Evolutionary conservation across 1,139 yeast genomes (phyloP).

Genomic region (Hyphopichia buzzinii): DNA sequence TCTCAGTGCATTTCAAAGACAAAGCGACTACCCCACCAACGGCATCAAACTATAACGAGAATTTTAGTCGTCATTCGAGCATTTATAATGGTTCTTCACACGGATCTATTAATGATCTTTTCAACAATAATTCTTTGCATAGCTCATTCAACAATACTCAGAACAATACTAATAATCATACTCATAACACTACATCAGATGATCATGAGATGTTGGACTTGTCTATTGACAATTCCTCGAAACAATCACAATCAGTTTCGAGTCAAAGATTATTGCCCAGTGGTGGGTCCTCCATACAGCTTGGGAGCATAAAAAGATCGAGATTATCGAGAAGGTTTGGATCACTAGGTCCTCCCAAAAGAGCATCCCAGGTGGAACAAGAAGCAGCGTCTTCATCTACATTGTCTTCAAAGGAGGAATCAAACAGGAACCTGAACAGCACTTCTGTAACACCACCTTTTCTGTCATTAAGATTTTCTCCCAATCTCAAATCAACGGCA

Average conservation of each 20-base stretch:
- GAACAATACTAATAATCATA: constrained; percentile 10
- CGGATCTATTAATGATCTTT: constrained; percentile 3
- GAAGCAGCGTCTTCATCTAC: not conserved
- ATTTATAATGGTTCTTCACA: constrained; percentile 4
- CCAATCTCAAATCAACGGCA: constrained; percentile 9
- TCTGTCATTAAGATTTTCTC: constrained; percentile 14
- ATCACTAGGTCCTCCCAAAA: constrained; percentile 41
- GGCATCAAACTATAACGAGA: constrained; percentile 2
- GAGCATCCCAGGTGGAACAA: constrained; percentile 24
- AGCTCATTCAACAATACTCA: constrained; percentile 12
- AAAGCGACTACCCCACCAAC: not conserved
- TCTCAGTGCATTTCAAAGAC: constrained; percentile 34
- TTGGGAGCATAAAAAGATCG: constrained; percentile 18
- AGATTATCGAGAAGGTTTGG: constrained; percentile 36
- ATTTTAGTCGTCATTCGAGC: constrained; percentile 4
- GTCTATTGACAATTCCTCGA: constrained; percentile 1
- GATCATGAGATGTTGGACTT: constrained; percentile 9
- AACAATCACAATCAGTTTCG: constrained; percentile 2
- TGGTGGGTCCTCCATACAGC: not conserved
- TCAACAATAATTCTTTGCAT: constrained; percentile 9
- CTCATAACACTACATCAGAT: constrained; percentile 14
- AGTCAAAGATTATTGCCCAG: not conserved
- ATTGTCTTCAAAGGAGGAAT: not conserved
- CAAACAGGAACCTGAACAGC: not conserved
- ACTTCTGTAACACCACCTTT: constrained; percentile 12